phyloP scores from a whole-genome alignment of 1,284 basidiomycete species.

The Ceratobasidium sp. region DNA sequence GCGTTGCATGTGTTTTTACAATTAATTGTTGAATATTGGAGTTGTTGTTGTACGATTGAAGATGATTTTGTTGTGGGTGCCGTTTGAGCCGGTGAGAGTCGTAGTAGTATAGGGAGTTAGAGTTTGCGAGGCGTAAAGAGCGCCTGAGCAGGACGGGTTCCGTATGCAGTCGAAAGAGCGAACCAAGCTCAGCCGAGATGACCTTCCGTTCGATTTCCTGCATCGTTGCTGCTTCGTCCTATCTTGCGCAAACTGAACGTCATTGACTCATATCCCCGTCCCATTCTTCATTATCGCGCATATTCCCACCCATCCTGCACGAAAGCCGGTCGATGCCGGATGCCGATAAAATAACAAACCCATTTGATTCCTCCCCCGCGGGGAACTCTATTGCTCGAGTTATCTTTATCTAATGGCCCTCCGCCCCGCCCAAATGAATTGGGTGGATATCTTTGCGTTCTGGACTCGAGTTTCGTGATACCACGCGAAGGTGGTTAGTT shows the following conservation, averaged over 20 bases:
- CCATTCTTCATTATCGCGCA: no score
- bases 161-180: not conserved
- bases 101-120: no score
- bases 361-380: constrained; percentile 38
- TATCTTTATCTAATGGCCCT: constrained; percentile 27
- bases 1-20: not conserved
- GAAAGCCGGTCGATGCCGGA: no score
- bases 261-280: no score
- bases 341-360: constrained; percentile 24
- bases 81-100: not conserved
- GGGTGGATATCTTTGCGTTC: not conserved
- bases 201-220: not conserved
- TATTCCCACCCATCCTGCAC: no score
- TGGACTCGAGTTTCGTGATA: no score
- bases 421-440: constrained; percentile 14
- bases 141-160: no score
- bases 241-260: no score
- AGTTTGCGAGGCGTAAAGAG: not conserved
- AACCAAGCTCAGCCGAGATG: not conserved
- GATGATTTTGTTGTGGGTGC: no score
- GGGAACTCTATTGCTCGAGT: not conserved
- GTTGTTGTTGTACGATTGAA: no score
- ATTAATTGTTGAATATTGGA: not conserved
- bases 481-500: constrained; percentile 15
- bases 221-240: no score